Percentiles rank a stretch among this genome's conserved stretches.
phyloP scores from a whole-genome alignment of 805 yeast species.

The Starmerella ratchasimensis region DNA sequence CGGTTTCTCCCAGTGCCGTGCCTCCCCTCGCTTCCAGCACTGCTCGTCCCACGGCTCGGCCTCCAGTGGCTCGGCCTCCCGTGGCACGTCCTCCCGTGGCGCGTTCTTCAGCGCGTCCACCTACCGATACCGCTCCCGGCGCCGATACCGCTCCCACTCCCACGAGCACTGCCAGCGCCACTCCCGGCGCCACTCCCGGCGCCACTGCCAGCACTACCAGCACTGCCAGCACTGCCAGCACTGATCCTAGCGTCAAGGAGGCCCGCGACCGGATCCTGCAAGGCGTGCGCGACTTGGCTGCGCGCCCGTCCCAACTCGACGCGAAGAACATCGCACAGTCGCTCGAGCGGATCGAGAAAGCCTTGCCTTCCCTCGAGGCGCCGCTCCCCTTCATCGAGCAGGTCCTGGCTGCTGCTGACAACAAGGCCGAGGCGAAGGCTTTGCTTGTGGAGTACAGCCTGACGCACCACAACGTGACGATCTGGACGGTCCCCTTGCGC shows the following conservation, averaged over 20 bases:
- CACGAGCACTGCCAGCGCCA: too few relatives aligned
- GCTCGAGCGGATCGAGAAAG: constrained; percentile 1
- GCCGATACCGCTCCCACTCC: not conserved
- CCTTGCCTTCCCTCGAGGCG: constrained; percentile 1
- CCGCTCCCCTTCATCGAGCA: constrained; percentile 3
- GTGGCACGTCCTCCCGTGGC: too few relatives aligned
- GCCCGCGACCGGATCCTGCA: not conserved
- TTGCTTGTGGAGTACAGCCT: constrained; percentile 41
- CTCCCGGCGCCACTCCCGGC: too few relatives aligned
- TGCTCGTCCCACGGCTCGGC: too few relatives aligned
- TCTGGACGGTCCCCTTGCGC: constrained; percentile 57
- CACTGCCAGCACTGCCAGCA: too few relatives aligned
- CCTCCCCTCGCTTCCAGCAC: too few relatives aligned
- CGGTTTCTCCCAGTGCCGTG: too few relatives aligned
- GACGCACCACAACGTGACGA: constrained; percentile 40
- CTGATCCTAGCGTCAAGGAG: not conserved
- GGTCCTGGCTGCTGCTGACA: constrained; percentile 17
- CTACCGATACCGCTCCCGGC: not conserved
- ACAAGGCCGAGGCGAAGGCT: constrained; percentile 11
- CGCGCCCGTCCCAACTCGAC: constrained; percentile 1
- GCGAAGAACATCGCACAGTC: not conserved
- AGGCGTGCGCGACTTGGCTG: not conserved
- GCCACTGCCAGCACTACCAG: too few relatives aligned
- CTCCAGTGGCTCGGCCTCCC: too few relatives aligned
- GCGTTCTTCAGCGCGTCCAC: too few relatives aligned